Percentiles rank a stretch among this genome's conserved stretches.
phyloP scores from a whole-genome alignment of 2,329 filamentous ascomycete species.

The Fusarium sterilihyphosum region DNA sequence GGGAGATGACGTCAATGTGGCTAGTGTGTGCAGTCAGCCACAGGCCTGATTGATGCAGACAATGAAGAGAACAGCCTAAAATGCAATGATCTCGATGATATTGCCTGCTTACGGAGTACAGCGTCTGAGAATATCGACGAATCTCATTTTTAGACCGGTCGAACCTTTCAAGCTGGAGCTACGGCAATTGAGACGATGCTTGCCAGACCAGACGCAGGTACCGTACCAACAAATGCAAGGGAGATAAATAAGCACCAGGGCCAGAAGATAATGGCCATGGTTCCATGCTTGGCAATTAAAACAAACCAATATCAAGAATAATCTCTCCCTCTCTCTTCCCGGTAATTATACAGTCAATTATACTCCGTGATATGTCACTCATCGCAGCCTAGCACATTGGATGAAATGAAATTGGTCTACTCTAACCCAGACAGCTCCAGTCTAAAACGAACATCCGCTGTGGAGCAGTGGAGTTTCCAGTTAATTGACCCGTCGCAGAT shows the following conservation, averaged over 20 bases:
- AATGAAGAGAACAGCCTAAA: not conserved
- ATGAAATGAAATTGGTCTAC: not conserved
- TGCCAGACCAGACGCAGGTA: not conserved
- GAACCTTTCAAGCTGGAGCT: not conserved
- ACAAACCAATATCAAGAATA: not conserved
- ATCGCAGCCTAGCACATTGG: not conserved
- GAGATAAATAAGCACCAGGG: not conserved
- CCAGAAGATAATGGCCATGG: not conserved
- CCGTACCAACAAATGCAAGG: not conserved
- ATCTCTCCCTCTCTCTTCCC: not conserved
- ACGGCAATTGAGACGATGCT: not conserved
- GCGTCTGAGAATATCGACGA: accelerated
- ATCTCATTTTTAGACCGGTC: not conserved
- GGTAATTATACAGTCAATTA: not conserved
- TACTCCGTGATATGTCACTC: not conserved
- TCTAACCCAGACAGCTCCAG: not conserved
- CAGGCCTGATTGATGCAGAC: not conserved
- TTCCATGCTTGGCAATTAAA: not conserved
- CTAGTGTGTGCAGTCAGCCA: conserved; percentile 13
- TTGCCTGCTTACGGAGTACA: too few relatives aligned
- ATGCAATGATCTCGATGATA: not conserved
- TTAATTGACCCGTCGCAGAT: not conserved
- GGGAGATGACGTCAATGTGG: conserved; percentile 32
- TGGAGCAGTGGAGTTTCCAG: conserved; percentile 11
- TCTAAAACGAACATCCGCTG: conserved; percentile 14